phyloP scores from a whole-genome alignment of 164 flowering plant species.

The Vitis vinifera region ASM3070453v1 NC_081806.1:7938001-7938500 shows the following conservation, averaged over 20 bases:
- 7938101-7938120: neutral
- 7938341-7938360: conserved; percentile 79
- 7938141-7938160: neutral
- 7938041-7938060: too few species aligned
- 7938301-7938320: conserved; percentile 62
- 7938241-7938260: conserved; percentile 83
- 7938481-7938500: neutral
- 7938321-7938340: conserved; percentile 71
- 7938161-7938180: conserved; percentile 30
- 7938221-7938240: conserved; percentile 69
- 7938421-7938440: conserved; percentile 4
- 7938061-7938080: too few species aligned
- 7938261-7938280: conserved; percentile 70
- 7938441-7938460: neutral
- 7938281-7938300: conserved; percentile 60
- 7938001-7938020: too few species aligned
- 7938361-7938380: conserved; percentile 81
- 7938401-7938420: conserved; percentile 31
- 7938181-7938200: conserved; percentile 39
- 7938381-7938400: conserved; percentile 76
- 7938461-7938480: neutral
- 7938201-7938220: conserved; percentile 82
- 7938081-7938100: neutral
- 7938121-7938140: neutral
- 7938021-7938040: too few species aligned